A percentile compares a stretch with the other conserved stretches of the same genome.
Conservation (phyloP, 805 yeast genomes). For the Saccharomycopsis selenospora region DNA sequence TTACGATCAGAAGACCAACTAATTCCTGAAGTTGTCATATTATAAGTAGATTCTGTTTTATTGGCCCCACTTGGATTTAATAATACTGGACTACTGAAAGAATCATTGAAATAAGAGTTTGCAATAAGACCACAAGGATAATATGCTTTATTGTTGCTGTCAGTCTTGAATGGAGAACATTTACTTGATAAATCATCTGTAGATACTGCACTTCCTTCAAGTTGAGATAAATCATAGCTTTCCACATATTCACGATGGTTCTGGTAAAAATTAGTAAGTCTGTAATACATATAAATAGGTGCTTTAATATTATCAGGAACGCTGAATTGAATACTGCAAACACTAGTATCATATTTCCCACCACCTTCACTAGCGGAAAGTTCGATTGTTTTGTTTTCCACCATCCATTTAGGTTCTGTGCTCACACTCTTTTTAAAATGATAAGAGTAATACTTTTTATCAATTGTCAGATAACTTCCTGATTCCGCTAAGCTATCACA, state of each 20-base stretch:
- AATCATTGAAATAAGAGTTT: conserved; percentile 72
- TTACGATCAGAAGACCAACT: conserved; percentile 67
- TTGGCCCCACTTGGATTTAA: conserved; percentile 27
- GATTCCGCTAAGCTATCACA: conserved; percentile 51
- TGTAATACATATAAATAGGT: conserved; percentile 74
- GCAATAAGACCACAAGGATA: conserved; percentile 87
- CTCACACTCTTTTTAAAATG: conserved; percentile 45
- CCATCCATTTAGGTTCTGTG: conserved; percentile 51
- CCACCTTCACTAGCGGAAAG: conserved; percentile 6
- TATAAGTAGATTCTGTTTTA: conserved; percentile 36
- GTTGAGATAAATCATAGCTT: conserved; percentile 73
- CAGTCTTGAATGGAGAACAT: conserved; percentile 30
- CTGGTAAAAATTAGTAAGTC: conserved; percentile 85
- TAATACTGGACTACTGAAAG: conserved; percentile 42
- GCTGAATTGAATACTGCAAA: conserved; percentile 64
- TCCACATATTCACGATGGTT: conserved; percentile 92
- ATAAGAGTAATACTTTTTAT: conserved; percentile 46
- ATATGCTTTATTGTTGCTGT: conserved; percentile 21
- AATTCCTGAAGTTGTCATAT: conserved; percentile 46
- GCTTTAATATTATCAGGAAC: conserved; percentile 62
- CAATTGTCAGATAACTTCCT: conserved; percentile 41
- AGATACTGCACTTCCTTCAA: conserved; percentile 66
- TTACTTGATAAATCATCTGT: conserved; percentile 40
- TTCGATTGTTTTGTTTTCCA: conserved; percentile 32
- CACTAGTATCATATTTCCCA: conserved; percentile 31